A percentile compares a stretch with the other conserved stretches of the same genome.
Conservation (phyloP, 148 eudicot genomes). For the Silene conica region DNA sequence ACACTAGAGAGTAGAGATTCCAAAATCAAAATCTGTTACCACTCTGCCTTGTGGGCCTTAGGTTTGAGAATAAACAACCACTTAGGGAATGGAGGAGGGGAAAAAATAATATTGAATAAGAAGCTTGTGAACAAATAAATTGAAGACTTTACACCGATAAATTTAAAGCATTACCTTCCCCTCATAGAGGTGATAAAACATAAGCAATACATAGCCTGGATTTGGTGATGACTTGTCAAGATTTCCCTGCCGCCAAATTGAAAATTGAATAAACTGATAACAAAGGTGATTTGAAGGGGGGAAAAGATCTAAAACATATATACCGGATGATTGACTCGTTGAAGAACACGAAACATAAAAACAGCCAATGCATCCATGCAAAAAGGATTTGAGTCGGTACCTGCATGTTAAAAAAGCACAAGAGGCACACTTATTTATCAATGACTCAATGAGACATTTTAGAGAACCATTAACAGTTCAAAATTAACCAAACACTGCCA, state of each 20-base stretch:
- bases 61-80: not conserved
- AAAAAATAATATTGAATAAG: not conserved
- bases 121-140: not conserved
- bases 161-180: slow-evolving; percentile 60
- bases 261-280: not conserved
- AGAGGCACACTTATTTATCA: not conserved
- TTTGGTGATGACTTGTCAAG: slow-evolving; percentile 83
- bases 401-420: slow-evolving; percentile 35
- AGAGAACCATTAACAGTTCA: not conserved
- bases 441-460: not conserved
- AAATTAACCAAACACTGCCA: not conserved
- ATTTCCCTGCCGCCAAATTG: slow-evolving; percentile 56
- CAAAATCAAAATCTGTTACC: not conserved
- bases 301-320: not conserved
- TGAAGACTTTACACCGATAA: not conserved
- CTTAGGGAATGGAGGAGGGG: not conserved
- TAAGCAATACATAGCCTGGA: slow-evolving; percentile 82
- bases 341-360: slow-evolving; percentile 79
- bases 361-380: slow-evolving; percentile 88
- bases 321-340: slow-evolving; percentile 91
- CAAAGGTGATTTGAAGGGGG: not conserved
- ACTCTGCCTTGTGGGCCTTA: not conserved
- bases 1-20: too few species aligned
- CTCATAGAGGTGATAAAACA: slow-evolving; percentile 89
- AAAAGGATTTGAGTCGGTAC: slow-evolving; percentile 82